Evolutionary conservation across 2,329 filamentous ascomycete genomes (phyloP).

Genomic region (Fonsecaea pedrosoi): DNA sequence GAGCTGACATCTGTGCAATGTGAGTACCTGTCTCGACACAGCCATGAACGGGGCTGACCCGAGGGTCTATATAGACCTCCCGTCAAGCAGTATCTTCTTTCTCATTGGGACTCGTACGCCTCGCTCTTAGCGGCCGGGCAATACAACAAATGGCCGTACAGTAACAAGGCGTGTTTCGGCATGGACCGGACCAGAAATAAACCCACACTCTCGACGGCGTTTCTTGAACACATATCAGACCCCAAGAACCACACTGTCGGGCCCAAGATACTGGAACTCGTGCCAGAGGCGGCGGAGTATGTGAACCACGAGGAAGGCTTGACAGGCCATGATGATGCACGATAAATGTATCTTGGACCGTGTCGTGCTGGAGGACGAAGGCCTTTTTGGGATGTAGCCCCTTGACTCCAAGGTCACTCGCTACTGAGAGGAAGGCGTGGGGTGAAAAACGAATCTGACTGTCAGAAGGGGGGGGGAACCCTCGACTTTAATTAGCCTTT

Average conservation of each 20-base stretch:
- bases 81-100: background rate
- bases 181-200: background rate
- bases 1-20: constrained; percentile 2
- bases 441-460: background rate
- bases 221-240: background rate
- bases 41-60: background rate
- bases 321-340: background rate
- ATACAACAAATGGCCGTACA: background rate
- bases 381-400: background rate
- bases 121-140: background rate
- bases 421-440: background rate
- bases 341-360: background rate
- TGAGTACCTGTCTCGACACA: background rate
- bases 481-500: background rate
- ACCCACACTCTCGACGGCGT: background rate
- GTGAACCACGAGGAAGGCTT: background rate
- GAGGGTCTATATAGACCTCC: background rate
- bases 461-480: background rate
- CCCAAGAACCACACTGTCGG: constrained; percentile 3
- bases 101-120: constrained; percentile 4
- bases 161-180: background rate
- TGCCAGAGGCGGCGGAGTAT: background rate
- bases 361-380: background rate
- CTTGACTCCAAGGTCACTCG: background rate
- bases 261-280: background rate